phyloP scores from a whole-genome alignment of 805 yeast genomes.

The Saccharomycopsis fermentans region DNA sequence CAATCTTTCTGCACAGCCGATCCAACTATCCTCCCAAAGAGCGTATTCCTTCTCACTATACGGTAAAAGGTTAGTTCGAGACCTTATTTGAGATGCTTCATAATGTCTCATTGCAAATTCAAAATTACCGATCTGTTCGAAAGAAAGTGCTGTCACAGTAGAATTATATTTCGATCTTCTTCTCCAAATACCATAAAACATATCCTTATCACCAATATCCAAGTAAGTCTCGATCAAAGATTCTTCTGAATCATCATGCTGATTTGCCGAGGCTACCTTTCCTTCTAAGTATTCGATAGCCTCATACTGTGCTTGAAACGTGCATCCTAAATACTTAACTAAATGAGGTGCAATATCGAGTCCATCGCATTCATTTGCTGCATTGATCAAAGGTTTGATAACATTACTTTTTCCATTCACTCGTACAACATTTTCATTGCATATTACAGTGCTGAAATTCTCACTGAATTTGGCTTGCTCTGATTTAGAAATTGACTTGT shows the following conservation, averaged over 20 bases:
- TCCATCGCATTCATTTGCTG: slow-evolving; percentile 59
- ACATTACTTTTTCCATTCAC: slow-evolving; percentile 81
- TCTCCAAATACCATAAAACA: slow-evolving; percentile 98
- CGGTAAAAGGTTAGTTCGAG: slow-evolving; percentile 89
- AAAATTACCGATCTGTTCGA: slow-evolving; percentile 93
- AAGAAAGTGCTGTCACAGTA: slow-evolving; percentile 85
- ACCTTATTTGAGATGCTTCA: slow-evolving; percentile 94
- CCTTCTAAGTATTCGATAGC: slow-evolving; percentile 76
- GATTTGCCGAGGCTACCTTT: slow-evolving; percentile 22
- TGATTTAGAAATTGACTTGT: slow-evolving; percentile 60
- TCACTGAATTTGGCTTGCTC: slow-evolving; percentile 78
- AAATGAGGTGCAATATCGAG: slow-evolving; percentile 88
- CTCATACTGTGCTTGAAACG: slow-evolving; percentile 86
- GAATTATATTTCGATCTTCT: slow-evolving; percentile 90
- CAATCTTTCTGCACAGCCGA: slow-evolving; percentile 87
- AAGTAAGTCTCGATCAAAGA: slow-evolving; percentile 86
- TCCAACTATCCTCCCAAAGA: slow-evolving; percentile 99
- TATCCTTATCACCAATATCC: slow-evolving; percentile 83
- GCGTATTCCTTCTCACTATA: slow-evolving; percentile 92
- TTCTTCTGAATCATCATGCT: slow-evolving; percentile 67
- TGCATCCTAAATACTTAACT: slow-evolving; percentile 75
- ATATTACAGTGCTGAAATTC: slow-evolving; percentile 66
- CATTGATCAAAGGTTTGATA: slow-evolving; percentile 72
- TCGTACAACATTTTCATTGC: slow-evolving; percentile 85
- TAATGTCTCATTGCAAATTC: slow-evolving; percentile 87